Evolutionary conservation across 2,329 filamentous ascomycete genomes (phyloP).

Genomic region (Colletotrichum lini): DNA sequence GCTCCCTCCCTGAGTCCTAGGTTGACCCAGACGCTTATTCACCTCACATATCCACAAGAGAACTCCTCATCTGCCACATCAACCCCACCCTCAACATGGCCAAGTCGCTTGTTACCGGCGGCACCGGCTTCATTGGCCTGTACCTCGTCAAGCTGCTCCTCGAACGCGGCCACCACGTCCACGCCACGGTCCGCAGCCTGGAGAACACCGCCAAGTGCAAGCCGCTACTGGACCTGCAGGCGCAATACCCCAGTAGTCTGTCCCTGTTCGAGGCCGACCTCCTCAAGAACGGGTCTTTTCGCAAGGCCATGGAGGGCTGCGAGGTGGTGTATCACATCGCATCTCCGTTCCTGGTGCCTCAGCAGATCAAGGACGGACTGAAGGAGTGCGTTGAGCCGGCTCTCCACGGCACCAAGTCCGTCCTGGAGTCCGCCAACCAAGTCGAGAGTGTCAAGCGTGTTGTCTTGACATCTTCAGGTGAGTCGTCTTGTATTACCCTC

Average conservation of each 20-base stretch:
- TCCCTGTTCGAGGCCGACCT: constrained; percentile 50
- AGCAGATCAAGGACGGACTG: constrained; percentile 46
- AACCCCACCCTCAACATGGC: too few relatives aligned
- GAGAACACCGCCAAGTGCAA: constrained; percentile 41
- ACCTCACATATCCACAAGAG: too few relatives aligned
- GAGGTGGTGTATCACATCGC: constrained; percentile 53
- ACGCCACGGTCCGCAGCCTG: constrained; percentile 40
- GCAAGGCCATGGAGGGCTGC: constrained; percentile 47
- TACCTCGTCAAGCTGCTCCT: constrained; percentile 18
- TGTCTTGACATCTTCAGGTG: constrained; percentile 35
- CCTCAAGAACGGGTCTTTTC: constrained; percentile 36
- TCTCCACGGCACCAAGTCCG: constrained; percentile 45
- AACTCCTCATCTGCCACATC: too few relatives aligned
- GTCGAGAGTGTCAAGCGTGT: constrained; percentile 46
- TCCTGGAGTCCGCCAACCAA: constrained; percentile 46
- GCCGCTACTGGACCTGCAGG: constrained; percentile 43
- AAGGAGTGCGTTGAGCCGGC: constrained; percentile 48
- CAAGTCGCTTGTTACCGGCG: constrained; percentile 1
- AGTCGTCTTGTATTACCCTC: too few relatives aligned
- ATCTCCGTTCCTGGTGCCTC: constrained; percentile 50
- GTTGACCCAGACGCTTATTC: too few relatives aligned
- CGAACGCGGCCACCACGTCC: constrained; percentile 40
- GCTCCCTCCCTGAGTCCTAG: too few relatives aligned
- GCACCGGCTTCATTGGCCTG: constrained; percentile 11
- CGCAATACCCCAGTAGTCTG: constrained; percentile 38